Base-by-base conservation (phyloP, 2,329 filamentous ascomycete genomes). In the Colletotrichum sidae region DNA sequence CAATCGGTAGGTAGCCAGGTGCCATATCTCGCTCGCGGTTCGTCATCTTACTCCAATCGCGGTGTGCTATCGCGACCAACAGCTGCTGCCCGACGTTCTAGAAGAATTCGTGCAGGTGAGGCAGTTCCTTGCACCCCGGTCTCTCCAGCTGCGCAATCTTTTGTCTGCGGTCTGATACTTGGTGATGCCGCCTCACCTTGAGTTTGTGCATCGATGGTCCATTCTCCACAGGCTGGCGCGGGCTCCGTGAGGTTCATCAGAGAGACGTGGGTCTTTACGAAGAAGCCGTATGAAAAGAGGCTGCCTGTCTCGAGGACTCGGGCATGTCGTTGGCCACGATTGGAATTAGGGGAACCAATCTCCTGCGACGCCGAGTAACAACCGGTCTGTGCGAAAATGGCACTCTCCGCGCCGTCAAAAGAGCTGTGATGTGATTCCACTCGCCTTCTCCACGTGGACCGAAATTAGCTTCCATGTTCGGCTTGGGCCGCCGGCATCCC, bases 1-100 rank as follows among this genome's bases (percentile, higher is more conserved):
- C 50, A 67, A 67, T 13, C 33, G 60, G 54, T 67, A 67, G 60
- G 64, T 60, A 60, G 37, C 38, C 39, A 25, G 46, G 17, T 42
- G 34, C 34, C 54, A 54, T 60, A 67, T 65, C 42, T 55, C 55
- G 54, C 49, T 52, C 55, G 37, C 38, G 46, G n/a, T 11, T 39
- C 8, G 33, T 65, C 37, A 33, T 55, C 60, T 55, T 45, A 37
- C 42, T 42, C 17, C 25, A 33, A 46, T 15, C 25, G 44, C 44
- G n/a, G 13, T 38, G 45, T 52, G 42, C 8, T 37, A 8, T 25
- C 25, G 25, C 25, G 25, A 25, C 33, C 33, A 59, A 25, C 37
- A 25, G 25, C 25, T 25, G 25, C 25, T 25, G 25, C 37, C 51
- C 34, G 5, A 51, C 51, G 50, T 67, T 67, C 64, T 67, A 65